Conservation (phyloP, 345 rosid genomes). For the Brassica juncea region DNA sequence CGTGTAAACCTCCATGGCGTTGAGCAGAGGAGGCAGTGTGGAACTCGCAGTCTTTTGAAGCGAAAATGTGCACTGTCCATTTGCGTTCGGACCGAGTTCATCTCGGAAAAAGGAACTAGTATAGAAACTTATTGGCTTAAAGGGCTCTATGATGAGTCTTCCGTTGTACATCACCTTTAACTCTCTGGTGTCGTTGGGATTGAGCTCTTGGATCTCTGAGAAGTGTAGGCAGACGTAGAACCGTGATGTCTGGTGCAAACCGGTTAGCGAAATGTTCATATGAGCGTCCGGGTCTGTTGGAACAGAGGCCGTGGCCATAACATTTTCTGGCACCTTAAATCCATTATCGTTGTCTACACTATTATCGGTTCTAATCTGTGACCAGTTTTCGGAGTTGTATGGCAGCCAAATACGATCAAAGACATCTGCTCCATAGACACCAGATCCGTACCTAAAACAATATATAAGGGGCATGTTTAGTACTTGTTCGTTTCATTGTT, state of each 20-base stretch:
- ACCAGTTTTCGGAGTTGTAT: neutral
- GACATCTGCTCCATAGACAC: conserved; percentile 17
- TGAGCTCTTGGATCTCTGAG: conserved; percentile 30
- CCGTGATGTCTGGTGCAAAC: neutral
- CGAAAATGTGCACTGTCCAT: neutral
- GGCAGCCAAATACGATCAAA: conserved; percentile 46
- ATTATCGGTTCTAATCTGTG: neutral
- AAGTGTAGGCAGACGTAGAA: conserved; percentile 40
- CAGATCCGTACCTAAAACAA: conserved; percentile 33
- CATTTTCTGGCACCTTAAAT: conserved; percentile 20
- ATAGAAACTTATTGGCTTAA: conserved; percentile 4
- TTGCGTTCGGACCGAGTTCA: neutral
- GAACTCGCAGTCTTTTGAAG: conserved; percentile 16
- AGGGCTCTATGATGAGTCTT: neutral
- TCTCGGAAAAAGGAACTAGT: neutral
- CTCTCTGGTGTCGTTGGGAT: conserved; percentile 33
- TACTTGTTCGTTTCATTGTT: neutral
- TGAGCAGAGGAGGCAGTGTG: conserved; percentile 41
- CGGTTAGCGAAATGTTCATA: neutral
- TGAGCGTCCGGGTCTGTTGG: conserved; percentile 28
- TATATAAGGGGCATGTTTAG: neutral
- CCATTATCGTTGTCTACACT: neutral
- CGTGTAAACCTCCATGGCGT: conserved; percentile 32
- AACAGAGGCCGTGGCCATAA: conserved; percentile 38
- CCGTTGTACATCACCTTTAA: conserved; percentile 31